Conservation (phyloP, 768 basidiomycete species). For the Sporobolomyces roseus region DNA sequence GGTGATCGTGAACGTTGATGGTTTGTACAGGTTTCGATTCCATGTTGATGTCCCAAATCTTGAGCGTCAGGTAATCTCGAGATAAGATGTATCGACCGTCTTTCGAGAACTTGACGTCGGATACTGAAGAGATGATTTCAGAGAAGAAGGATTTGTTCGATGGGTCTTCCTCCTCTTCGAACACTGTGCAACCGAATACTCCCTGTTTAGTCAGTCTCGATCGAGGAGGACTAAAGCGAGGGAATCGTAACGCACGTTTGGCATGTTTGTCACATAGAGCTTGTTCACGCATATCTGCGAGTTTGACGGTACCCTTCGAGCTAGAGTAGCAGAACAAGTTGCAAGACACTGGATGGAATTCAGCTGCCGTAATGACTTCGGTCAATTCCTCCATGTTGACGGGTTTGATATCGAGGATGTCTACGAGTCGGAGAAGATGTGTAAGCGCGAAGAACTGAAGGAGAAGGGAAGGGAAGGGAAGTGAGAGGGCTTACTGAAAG, state of each 20-base stretch:
- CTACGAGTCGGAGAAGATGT: slow-evolving; percentile 52
- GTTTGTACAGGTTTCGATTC: slow-evolving; percentile 93
- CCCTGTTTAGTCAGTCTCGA: no score
- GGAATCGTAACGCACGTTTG: slow-evolving; percentile 66
- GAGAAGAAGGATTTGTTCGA: slow-evolving; percentile 97
- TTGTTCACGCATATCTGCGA: slow-evolving; percentile 98
- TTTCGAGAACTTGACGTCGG: slow-evolving; percentile 97
- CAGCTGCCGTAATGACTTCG: slow-evolving; percentile 99
- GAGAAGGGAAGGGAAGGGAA: background rate
- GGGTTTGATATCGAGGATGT: slow-evolving; percentile 99
- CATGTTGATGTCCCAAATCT: slow-evolving; percentile 99
- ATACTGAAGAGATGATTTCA: slow-evolving; percentile 98
- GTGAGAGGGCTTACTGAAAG: slow-evolving; percentile 77
- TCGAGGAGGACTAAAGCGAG: no score
- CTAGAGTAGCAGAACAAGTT: slow-evolving; percentile 99
- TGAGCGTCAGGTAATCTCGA: slow-evolving; percentile 92
- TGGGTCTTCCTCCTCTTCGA: slow-evolving; percentile 98
- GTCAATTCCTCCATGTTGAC: slow-evolving; percentile 99
- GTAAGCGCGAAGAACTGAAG: background rate
- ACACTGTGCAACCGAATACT: slow-evolving; percentile 58
- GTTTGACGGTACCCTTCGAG: slow-evolving; percentile 98
- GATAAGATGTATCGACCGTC: slow-evolving; percentile 96
- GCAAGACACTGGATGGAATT: slow-evolving; percentile 96
- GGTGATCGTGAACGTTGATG: slow-evolving; percentile 96
- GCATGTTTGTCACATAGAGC: slow-evolving; percentile 93